Base-by-base conservation (phyloP, 202 grass and related monocot species). In the Schoenoplectus tabernaemontani region DNA sequence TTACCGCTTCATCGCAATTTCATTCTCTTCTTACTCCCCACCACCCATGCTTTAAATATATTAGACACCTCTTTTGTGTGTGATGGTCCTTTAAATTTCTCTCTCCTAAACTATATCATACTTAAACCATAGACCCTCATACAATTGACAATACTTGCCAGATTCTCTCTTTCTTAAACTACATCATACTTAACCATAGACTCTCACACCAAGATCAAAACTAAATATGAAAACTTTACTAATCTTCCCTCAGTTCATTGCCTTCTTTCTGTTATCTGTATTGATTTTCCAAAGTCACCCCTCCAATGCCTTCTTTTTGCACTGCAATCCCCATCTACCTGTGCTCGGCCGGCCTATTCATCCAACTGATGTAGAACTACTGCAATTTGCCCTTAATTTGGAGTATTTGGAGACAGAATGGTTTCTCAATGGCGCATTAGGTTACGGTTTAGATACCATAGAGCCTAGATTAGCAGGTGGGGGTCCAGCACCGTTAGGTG, bases 341-440 rank as follows among this genome's bases (percentile, higher is more conserved):
- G 79, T 80, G 0, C 68, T 81, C 41, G 81, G 86, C 16, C 43
- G 81, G n/a, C 82, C 88, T 0, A 78, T 93, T 53, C 87, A 84
- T 77, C 85, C 83, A 22, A 81, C 77, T 23, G 90, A 97, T 65
- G 68, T 91, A 57, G 90, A 91, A 41, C 83, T 91, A 54, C 78
- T 97, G 17, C 88, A 97, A 85, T 97, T 97, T 77, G 84, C 90
- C 0, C 83, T 91, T 1, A 97, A 93, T 87, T 68, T 91, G 82
- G 92, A 97, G 83, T 92, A 87, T 86, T 63, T 90, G 42, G 93
- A 97, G 83, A 84, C 88, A 1, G 93, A 97, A 81, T 97, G 84
- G 84, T 97, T 97, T 86, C 93, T 97, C 24, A 87, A 91, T 75
- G 86, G 53, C 0, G 83, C 90, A 38, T 81, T 91, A 0, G 93